phyloP scores from a whole-genome alignment of 129 eudicot species.

The Ambrosia trifida region DNA sequence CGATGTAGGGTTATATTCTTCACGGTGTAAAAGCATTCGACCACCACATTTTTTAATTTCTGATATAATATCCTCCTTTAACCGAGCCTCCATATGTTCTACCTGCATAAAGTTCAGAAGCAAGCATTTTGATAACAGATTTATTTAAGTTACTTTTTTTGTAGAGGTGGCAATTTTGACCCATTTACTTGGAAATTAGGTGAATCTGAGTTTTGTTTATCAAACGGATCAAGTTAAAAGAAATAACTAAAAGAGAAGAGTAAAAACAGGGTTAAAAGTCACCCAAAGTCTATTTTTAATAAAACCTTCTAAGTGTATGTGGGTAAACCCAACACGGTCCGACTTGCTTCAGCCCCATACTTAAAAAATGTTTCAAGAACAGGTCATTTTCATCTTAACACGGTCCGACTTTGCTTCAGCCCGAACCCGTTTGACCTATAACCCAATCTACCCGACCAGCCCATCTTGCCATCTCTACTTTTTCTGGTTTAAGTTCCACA shows the following conservation, averaged over 20 bases:
- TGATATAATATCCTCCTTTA: slow-evolving; percentile 85
- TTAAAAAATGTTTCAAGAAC: not conserved
- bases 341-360: not conserved
- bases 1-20: slow-evolving; percentile 70
- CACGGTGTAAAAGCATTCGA: slow-evolving; percentile 98
- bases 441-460: too few relatives aligned
- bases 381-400: not conserved
- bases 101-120: slow-evolving; percentile 42
- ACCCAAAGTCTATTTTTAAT: not conserved
- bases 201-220: not conserved
- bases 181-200: not conserved
- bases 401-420: too few relatives aligned
- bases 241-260: not conserved
- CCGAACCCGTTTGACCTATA: too few relatives aligned
- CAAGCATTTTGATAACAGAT: not conserved
- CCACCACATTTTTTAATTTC: slow-evolving; percentile 82
- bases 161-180: not conserved
- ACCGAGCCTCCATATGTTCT: slow-evolving; percentile 91
- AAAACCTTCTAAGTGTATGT: not conserved
- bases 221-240: not conserved
- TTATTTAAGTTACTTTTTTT: not conserved
- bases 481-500: slow-evolving; percentile 4
- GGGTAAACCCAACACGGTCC: not conserved
- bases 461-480: not conserved
- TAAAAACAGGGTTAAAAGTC: not conserved